These are phyloP conservation scores for Microcyclospora tardicrescens DNA, from an alignment of 2,329 filamentous ascomycete genomes.

Conservation along the genomic window DNA sequence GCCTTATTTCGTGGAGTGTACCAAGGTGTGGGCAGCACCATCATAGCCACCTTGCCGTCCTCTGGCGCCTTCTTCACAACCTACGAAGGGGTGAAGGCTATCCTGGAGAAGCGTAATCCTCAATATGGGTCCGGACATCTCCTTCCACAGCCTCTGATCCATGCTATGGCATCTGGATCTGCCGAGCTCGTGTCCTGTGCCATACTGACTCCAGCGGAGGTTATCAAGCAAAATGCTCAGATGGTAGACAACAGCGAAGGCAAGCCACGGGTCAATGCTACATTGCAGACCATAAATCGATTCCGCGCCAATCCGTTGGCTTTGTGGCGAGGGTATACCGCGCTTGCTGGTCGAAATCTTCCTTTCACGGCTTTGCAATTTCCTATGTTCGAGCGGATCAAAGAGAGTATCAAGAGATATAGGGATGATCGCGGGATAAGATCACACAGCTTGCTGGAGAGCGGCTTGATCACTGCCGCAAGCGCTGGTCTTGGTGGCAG, in stretches of 20 bases:
- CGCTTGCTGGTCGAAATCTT: constrained; percentile 67
- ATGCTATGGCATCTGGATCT: constrained; percentile 58
- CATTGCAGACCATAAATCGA: constrained; percentile 42
- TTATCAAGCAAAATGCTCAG: constrained; percentile 88
- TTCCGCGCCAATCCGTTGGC: constrained; percentile 45
- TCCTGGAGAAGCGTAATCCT: constrained; percentile 42
- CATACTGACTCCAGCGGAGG: constrained; percentile 77
- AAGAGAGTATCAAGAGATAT: constrained; percentile 38
- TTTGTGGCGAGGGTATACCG: constrained; percentile 61
- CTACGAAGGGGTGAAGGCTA: constrained; percentile 63
- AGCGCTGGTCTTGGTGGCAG: constrained; percentile 64
- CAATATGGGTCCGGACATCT: constrained; percentile 27
- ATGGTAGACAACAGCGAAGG: constrained; percentile 44
- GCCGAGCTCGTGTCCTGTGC: constrained; percentile 78
- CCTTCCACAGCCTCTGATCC: constrained; percentile 55
- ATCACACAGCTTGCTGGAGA: constrained; percentile 45
- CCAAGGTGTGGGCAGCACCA: constrained; percentile 73
- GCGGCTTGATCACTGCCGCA: constrained; percentile 55
- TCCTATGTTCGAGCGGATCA: constrained; percentile 66
- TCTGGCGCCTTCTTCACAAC: constrained; percentile 83
- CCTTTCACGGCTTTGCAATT: constrained; percentile 85
- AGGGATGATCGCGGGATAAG: constrained; percentile 27
- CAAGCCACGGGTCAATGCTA: constrained; percentile 31
- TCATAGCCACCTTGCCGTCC: constrained; percentile 78
- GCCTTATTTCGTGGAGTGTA: constrained; percentile 62